Percentiles rank a stretch among this genome's conserved stretches.
These are phyloP conservation scores for Yamadazyma diospyri DNA, from an alignment of 1,139 yeast species.

Conservation along the genomic window DNA sequence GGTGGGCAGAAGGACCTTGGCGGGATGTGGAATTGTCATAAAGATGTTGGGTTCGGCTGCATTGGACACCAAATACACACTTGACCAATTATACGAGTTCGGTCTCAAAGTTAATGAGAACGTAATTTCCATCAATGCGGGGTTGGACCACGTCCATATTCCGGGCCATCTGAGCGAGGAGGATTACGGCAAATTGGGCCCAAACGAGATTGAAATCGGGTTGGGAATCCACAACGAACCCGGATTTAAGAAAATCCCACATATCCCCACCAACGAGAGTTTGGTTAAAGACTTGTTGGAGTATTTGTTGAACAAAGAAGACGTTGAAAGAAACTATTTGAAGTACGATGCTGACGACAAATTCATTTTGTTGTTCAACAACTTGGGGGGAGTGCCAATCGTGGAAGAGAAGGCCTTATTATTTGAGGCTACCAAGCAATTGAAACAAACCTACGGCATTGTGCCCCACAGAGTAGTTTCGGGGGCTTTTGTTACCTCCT, in stretches of 20 bases:
- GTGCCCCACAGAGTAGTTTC: constrained; percentile 39
- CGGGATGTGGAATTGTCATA: constrained; percentile 43
- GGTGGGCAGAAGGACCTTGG: constrained; percentile 50
- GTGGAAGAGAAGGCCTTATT: constrained; percentile 35
- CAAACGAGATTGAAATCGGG: constrained; percentile 44
- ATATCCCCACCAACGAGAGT: constrained; percentile 41
- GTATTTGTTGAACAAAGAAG: constrained; percentile 34
- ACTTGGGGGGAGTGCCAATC: constrained; percentile 50
- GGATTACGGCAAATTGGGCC: constrained; percentile 29
- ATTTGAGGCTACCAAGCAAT: constrained; percentile 22
- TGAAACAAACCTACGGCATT: constrained; percentile 33
- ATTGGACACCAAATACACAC: constrained; percentile 25
- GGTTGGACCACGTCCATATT: constrained; percentile 50
- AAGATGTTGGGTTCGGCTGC: constrained; percentile 49
- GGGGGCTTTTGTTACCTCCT: constrained; percentile 49
- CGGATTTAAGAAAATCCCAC: constrained; percentile 37
- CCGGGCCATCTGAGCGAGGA: constrained; percentile 39
- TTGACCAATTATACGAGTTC: constrained; percentile 30
- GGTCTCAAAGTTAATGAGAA: constrained; percentile 35
- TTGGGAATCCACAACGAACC: constrained; percentile 56
- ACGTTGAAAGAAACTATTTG: constrained; percentile 40
- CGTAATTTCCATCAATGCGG: constrained; percentile 47
- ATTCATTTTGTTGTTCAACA: constrained; percentile 44
- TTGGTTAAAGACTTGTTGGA: constrained; percentile 35
- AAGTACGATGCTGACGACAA: constrained; percentile 32